Percentiles rank a stretch among this genome's conserved stretches.
phyloP scores from a whole-genome alignment of 1,284 basidiomycete species.

The Rhodotorula sp. region DNA sequence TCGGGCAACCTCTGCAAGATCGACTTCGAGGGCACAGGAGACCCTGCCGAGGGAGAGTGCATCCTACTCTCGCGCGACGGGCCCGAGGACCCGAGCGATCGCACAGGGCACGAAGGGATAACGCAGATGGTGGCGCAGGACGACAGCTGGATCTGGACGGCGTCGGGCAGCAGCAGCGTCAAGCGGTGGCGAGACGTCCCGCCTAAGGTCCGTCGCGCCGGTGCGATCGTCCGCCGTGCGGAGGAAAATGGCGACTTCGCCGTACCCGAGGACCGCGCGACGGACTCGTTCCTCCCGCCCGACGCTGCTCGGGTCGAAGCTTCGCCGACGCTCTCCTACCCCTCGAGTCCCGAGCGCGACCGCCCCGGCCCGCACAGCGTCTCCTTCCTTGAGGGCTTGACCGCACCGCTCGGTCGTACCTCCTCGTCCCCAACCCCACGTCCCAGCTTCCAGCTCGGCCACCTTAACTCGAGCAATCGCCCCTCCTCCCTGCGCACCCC shows the following conservation, averaged over 20 bases:
- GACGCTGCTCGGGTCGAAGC: neutral
- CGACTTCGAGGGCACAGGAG: conserved; percentile 77
- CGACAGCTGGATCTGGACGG: conserved; percentile 87
- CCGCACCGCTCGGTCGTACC: conserved; percentile 27
- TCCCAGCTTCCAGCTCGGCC: conserved; percentile 3
- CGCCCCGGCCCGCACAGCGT: conserved; percentile 21
- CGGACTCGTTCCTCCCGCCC: conserved; percentile 2
- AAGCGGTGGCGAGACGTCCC: conserved; percentile 72
- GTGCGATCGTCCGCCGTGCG: conserved; percentile 4
- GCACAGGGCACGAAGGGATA: conserved; percentile 60
- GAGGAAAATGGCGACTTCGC: conserved; percentile 7
- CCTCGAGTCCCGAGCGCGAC: conserved; percentile 25
- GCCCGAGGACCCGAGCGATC: conserved; percentile 52
- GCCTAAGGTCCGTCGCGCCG: conserved; percentile 30
- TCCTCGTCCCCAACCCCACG: conserved; percentile 29
- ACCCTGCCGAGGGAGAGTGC: conserved; percentile 81
- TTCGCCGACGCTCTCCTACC: conserved; percentile 1
- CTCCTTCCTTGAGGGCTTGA: conserved; percentile 37
- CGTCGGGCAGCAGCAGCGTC: conserved; percentile 76
- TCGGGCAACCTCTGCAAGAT: conserved; percentile 86
- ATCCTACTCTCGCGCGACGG: conserved; percentile 74
- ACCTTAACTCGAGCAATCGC: conserved; percentile 11
- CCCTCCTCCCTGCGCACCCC: conserved; percentile 39
- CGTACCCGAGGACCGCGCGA: conserved; percentile 7
- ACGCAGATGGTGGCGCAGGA: conserved; percentile 82